Evolutionary conservation across 441 rosid genomes (phyloP).

Genomic region (Cnidoscolus chayamansa): DNA sequence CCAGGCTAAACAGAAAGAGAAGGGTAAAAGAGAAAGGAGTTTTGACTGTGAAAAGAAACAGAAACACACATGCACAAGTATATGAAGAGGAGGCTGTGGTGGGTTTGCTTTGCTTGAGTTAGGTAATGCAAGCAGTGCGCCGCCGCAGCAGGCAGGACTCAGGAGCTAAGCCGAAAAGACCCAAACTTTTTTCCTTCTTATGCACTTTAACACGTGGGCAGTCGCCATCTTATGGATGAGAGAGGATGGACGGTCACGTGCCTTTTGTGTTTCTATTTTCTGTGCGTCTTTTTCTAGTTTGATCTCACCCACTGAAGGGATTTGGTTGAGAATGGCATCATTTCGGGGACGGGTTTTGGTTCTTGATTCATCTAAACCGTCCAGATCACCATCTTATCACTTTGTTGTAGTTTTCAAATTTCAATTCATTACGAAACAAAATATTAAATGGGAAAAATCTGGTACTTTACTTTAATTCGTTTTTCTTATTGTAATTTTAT

Average conservation of each 20-base stretch:
- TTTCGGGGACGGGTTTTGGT: not conserved
- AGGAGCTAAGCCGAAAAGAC: not conserved
- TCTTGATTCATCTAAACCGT: constrained; percentile 8
- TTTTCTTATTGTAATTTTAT: not conserved
- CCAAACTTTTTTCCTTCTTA: constrained; percentile 5
- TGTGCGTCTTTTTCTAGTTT: not conserved
- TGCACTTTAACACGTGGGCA: constrained; percentile 12
- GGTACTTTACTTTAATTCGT: not conserved
- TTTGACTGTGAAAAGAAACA: not conserved
- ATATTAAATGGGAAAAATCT: not conserved
- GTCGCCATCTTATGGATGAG: not conserved
- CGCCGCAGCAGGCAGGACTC: constrained; percentile 17
- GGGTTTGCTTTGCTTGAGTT: not conserved
- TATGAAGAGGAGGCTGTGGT: not conserved
- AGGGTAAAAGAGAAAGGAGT: not conserved
- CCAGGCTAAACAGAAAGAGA: not conserved
- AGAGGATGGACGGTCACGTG: constrained; percentile 23
- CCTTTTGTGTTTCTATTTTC: constrained; percentile 12
- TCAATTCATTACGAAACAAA: not conserved
- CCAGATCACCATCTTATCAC: not conserved
- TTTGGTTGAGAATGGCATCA: not conserved
- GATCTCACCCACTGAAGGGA: not conserved
- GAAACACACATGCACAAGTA: not conserved
- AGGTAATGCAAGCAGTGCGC: constrained; percentile 16
- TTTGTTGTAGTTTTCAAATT: not conserved